A percentile compares a stretch with the other conserved stretches of the same genome.
Conservation (phyloP, 1,284 basidiomycete species). For the Pseudozyma thailandica region DNA sequence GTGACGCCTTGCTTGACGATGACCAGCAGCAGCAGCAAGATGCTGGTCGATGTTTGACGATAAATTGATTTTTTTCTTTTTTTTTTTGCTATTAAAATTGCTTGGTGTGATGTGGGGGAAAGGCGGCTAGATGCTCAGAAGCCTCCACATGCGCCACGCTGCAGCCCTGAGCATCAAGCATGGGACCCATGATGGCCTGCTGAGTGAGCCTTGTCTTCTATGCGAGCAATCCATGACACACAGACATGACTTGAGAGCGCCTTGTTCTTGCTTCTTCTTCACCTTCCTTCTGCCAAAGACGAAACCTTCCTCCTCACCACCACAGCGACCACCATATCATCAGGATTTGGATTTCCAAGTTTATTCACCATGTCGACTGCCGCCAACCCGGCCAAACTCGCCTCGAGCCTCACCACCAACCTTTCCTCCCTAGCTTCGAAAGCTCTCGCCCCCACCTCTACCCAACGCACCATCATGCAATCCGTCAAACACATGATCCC, state of each 20-base stretch:
- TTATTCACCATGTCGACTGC: slow-evolving; percentile 20
- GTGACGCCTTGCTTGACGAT: no score
- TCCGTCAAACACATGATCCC: slow-evolving; percentile 80
- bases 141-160: slow-evolving; percentile 22
- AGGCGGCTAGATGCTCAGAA: slow-evolving; percentile 1
- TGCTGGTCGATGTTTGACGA: not conserved
- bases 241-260: not conserved
- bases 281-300: not conserved
- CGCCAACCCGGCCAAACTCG: slow-evolving; percentile 20
- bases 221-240: not conserved
- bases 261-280: not conserved
- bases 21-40: no score
- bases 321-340: not conserved
- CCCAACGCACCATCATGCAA: slow-evolving; percentile 24
- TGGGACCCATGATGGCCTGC: slow-evolving; percentile 1
- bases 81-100: not conserved
- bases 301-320: not conserved
- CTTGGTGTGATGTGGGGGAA: no score
- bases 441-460: slow-evolving; percentile 1
- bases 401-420: slow-evolving; percentile 11
- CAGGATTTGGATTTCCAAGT: not conserved
- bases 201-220: slow-evolving; percentile 22
- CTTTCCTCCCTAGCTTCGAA: slow-evolving; percentile 17
- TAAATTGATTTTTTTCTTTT: slow-evolving; percentile 2
- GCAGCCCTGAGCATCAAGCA: no score